These are phyloP conservation scores for Daldinia sp. DNA, from an alignment of 2,329 filamentous ascomycete species.

Conservation along the genomic window DNA sequence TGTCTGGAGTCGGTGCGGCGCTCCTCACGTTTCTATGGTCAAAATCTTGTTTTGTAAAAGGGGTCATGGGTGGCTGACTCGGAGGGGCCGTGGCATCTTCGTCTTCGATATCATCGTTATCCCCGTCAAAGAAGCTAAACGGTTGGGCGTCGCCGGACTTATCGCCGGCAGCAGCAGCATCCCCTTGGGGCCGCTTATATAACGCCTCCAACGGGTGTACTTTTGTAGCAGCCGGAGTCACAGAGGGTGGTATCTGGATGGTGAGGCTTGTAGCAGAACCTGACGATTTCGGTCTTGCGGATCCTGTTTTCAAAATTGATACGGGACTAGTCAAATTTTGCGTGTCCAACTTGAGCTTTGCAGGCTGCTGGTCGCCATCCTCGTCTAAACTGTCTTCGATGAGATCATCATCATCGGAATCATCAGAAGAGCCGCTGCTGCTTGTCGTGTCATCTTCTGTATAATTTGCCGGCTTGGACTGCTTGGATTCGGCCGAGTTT, in stretches of 20 bases:
- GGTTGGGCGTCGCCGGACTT: conserved; percentile 62
- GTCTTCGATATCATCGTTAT: conserved; percentile 55
- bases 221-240: conserved; percentile 59
- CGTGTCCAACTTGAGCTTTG: conserved; percentile 43
- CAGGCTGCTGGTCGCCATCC: conserved; percentile 36
- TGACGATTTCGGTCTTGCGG: conserved; percentile 62
- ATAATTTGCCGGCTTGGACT: conserved; percentile 37
- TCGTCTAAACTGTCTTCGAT: conserved; percentile 47
- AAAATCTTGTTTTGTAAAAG: conserved; percentile 83
- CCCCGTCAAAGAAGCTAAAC: conserved; percentile 82
- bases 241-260: conserved; percentile 65
- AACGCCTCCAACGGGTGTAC: conserved; percentile 92
- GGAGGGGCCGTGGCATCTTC: conserved; percentile 34
- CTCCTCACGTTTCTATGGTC: conserved; percentile 82
- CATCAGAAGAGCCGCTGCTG: conserved; percentile 53
- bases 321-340: conserved; percentile 35
- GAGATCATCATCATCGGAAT: conserved; percentile 25
- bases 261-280: conserved; percentile 63
- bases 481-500: conserved; percentile 41
- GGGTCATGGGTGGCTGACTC: conserved; percentile 76
- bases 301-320: conserved; percentile 49
- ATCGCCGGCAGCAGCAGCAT: conserved; percentile 53
- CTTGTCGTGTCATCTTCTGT: conserved; percentile 54
- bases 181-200: conserved; percentile 78
- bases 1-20: conserved; percentile 94